Percentiles rank a stretch among this genome's conserved stretches.
Conservation (phyloP, 305 asterid species). For the Ilex paraguariensis region DNA sequence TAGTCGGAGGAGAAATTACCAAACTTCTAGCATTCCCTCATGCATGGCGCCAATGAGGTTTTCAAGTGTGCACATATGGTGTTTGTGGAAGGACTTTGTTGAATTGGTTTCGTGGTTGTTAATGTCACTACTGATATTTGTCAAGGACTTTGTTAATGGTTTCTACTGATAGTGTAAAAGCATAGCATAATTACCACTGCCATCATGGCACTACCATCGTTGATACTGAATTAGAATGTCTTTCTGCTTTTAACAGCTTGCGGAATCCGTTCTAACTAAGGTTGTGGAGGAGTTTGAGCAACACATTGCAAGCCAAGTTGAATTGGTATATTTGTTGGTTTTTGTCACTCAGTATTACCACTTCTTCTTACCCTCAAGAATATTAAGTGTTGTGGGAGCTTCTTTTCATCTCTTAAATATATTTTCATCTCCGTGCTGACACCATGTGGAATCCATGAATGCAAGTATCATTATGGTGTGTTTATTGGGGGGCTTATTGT, state of each 20-base stretch:
- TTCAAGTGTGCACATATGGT: too few relatives aligned
- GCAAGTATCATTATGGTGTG: neutral
- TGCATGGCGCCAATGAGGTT: too few relatives aligned
- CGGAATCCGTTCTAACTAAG: constrained; percentile 82
- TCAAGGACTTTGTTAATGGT: too few relatives aligned
- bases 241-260: constrained; percentile 53
- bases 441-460: neutral
- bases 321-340: constrained; percentile 42
- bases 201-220: too few relatives aligned
- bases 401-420: constrained; percentile 2
- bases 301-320: constrained; percentile 57
- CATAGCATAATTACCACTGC: neutral
- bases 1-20: too few relatives aligned
- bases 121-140: neutral
- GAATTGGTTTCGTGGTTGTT: neutral
- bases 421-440: constrained; percentile 5
- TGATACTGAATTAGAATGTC: constrained; percentile 12
- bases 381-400: neutral
- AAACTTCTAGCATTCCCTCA: too few relatives aligned
- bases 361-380: constrained; percentile 7
- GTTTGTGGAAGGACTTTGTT: too few relatives aligned
- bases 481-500: neutral
- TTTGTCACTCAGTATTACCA: constrained; percentile 3
- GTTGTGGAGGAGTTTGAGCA: constrained; percentile 87
- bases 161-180: too few relatives aligned